These are phyloP conservation scores for Berberis vulgaris DNA, from an alignment of 164 flowering plant genomes.

Conservation along the genomic window DNA sequence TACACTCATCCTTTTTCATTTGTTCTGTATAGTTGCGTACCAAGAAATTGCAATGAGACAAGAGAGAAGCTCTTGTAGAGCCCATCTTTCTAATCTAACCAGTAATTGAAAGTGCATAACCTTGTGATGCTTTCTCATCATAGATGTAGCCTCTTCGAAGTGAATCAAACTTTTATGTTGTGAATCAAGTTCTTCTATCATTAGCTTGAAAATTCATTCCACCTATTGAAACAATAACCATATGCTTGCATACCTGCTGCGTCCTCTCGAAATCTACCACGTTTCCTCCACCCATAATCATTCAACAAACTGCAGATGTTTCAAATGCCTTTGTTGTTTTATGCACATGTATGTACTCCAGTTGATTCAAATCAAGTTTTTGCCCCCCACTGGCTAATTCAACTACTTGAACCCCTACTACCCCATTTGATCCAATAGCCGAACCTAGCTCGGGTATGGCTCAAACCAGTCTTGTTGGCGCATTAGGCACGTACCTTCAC, in stretches of 20 bases:
- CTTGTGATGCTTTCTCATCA: too few species aligned
- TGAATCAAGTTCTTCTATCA: too few species aligned
- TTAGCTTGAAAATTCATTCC: constrained; percentile 5
- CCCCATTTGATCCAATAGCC: constrained; percentile 29
- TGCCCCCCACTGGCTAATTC: constrained; percentile 24
- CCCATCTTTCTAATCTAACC: too few species aligned
- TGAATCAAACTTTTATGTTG: too few species aligned
- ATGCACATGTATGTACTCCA: constrained; percentile 34
- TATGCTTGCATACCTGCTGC: constrained; percentile 24
- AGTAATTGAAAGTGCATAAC: too few species aligned
- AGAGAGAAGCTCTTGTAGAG: too few species aligned
- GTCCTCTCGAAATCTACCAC: constrained; percentile 20
- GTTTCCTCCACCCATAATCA: constrained; percentile 25
- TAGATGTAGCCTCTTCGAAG: too few species aligned
- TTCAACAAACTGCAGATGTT: constrained; percentile 31
- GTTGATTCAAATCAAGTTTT: constrained; percentile 11
- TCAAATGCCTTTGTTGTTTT: constrained; percentile 33
- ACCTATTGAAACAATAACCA: constrained; percentile 36
- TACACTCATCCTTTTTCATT: too few species aligned
- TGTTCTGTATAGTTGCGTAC: too few species aligned
- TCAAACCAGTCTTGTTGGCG: constrained; percentile 11
- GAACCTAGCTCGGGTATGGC: constrained; percentile 24
- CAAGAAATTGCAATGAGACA: too few species aligned
- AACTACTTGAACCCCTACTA: constrained; percentile 32
- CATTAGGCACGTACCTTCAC: too few species aligned